Evolutionary conservation across 2,329 filamentous ascomycete species (phyloP).

Genomic region (Aspergillus aculeatinus): DNA sequence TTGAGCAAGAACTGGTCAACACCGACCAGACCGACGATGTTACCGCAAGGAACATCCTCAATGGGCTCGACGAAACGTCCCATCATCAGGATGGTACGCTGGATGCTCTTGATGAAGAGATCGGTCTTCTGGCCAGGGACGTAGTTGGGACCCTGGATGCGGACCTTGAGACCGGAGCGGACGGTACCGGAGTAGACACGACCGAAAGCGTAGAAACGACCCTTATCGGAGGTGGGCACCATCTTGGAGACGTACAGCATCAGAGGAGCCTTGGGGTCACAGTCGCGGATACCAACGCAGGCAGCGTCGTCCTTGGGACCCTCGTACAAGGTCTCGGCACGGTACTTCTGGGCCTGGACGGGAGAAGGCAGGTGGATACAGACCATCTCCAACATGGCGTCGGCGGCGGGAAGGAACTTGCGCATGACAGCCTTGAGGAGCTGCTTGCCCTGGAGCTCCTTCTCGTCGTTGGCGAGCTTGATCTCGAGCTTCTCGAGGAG

Average conservation of each 20-base stretch:
- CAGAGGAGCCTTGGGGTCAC: constrained; percentile 94
- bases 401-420: constrained; percentile 97
- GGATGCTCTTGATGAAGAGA: constrained; percentile 98
- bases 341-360: constrained; percentile 93
- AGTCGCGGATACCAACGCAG: constrained; percentile 96
- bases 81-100: constrained; percentile 99
- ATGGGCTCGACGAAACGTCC: constrained; percentile 98
- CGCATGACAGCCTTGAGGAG: constrained; percentile 98
- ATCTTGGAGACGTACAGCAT: constrained; percentile 99
- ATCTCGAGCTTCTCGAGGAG: constrained; percentile 92
- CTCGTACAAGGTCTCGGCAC: constrained; percentile 98
- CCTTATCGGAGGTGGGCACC: constrained; percentile 99
- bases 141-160: constrained; percentile 99
- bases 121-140: constrained; percentile 97
- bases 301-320: constrained; percentile 89
- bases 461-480: constrained; percentile 84
- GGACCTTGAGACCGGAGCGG: constrained; percentile 97
- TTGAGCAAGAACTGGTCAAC: constrained; percentile 99
- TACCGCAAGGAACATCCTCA: constrained; percentile 97
- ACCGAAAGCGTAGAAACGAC: constrained; percentile 99
- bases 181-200: constrained; percentile 99
- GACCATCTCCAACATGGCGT: constrained; percentile 99
- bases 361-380: constrained; percentile 98
- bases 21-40: constrained; percentile 99
- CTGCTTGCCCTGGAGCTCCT: constrained; percentile 92